Conservation (phyloP, 2,329 filamentous ascomycete genomes). For the Colletotrichum sp. region DNA sequence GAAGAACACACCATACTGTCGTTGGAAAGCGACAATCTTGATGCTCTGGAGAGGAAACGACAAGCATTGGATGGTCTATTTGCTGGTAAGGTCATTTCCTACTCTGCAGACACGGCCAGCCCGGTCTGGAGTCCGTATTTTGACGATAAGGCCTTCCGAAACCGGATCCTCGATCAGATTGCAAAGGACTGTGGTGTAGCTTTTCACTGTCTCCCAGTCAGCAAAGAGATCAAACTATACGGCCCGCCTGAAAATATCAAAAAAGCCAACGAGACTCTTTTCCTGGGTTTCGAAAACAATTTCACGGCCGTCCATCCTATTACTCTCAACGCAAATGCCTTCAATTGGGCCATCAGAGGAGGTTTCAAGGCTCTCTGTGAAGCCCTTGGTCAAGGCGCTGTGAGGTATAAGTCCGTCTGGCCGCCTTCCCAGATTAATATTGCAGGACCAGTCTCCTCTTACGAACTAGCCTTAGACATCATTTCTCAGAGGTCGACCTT, state of each 20-base stretch:
- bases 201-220: constrained; percentile 32
- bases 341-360: constrained; percentile 34
- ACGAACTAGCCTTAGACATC: constrained; percentile 21
- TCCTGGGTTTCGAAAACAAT: constrained; percentile 31
- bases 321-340: constrained; percentile 12
- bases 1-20: constrained; percentile 37
- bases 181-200: constrained; percentile 24
- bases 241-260: constrained; percentile 25
- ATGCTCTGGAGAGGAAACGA: constrained; percentile 35
- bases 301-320: neutral
- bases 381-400: constrained; percentile 30
- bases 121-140: constrained; percentile 37
- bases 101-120: constrained; percentile 17
- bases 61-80: constrained; percentile 35
- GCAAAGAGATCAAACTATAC: constrained; percentile 32
- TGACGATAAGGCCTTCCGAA: neutral
- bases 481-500: neutral
- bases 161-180: neutral
- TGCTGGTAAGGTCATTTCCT: constrained; percentile 31
- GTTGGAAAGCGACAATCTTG: constrained; percentile 38
- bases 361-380: constrained; percentile 32
- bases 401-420: constrained; percentile 26
- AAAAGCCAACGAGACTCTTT: constrained; percentile 21
- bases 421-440: constrained; percentile 39
- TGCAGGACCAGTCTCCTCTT: constrained; percentile 25